Percentiles rank a stretch among this genome's conserved stretches.
phyloP scores from a whole-genome alignment of 257 asterid species.

The Schizonepeta tenuifolia region DNA sequence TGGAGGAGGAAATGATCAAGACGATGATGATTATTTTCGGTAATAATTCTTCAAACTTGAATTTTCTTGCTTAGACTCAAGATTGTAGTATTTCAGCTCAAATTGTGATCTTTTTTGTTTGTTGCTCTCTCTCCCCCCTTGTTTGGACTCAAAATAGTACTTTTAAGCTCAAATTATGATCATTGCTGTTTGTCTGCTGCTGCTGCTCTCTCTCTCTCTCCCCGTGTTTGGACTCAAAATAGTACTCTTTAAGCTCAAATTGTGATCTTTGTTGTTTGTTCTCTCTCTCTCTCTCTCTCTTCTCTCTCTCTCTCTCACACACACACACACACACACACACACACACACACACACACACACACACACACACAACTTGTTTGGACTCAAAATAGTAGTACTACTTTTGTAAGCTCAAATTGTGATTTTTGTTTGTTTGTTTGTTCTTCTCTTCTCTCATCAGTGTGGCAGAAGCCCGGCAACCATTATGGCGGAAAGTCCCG shows the following conservation, averaged over 20 bases:
- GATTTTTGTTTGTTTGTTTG: not conserved
- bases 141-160: no score
- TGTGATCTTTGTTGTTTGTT: not conserved
- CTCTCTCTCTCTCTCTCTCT: slow-evolving; percentile 13
- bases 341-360: no score
- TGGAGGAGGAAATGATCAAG: slow-evolving; percentile 48
- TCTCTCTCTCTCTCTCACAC: no score
- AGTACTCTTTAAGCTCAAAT: not conserved
- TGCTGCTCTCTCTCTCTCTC: slow-evolving; percentile 6
- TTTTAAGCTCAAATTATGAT: not conserved
- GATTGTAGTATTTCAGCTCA: no score
- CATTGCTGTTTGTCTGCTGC: not conserved
- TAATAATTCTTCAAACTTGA: slow-evolving; percentile 22
- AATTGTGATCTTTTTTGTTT: no score
- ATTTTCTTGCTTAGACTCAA: not conserved
- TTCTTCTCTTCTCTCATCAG: slow-evolving; percentile 42
- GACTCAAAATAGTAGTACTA: no score
- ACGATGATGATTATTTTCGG: slow-evolving; percentile 62
- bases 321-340: no score
- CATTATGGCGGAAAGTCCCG: slow-evolving; percentile 80
- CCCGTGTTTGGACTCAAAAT: no score
- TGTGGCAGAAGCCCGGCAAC: slow-evolving; percentile 83
- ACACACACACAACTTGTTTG: no score
- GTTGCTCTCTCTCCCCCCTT: no score
- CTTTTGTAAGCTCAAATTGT: not conserved